Conservation (phyloP, 768 basidiomycete genomes). For the Cystobasidiopsis lactophilus region DNA sequence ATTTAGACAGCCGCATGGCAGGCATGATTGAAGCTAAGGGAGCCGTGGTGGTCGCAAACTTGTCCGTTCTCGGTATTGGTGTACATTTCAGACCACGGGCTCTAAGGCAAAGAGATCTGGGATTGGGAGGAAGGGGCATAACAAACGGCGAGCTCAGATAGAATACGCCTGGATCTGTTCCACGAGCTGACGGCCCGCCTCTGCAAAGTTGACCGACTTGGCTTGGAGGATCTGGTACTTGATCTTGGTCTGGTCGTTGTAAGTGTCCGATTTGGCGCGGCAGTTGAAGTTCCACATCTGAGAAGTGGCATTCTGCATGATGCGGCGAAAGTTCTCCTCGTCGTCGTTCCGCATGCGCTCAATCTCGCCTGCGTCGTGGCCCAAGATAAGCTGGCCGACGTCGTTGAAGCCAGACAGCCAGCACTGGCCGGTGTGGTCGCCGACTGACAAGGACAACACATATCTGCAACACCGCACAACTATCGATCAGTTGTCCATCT, state of each 20-base stretch:
- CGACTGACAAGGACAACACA: slow-evolving; percentile 61
- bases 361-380: slow-evolving; percentile 55
- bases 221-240: slow-evolving; percentile 9
- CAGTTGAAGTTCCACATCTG: slow-evolving; percentile 60
- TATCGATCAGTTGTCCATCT: not conserved
- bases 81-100: no score
- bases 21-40: no score
- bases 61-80: no score
- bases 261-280: slow-evolving; percentile 68
- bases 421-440: slow-evolving; percentile 70
- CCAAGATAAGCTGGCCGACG: slow-evolving; percentile 52
- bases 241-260: slow-evolving; percentile 32
- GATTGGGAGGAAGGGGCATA: no score
- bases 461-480: slow-evolving; percentile 22
- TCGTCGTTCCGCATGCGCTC: slow-evolving; percentile 47
- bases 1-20: no score
- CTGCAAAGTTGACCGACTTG: not conserved
- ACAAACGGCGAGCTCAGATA: no score
- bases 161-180: not conserved
- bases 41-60: no score
- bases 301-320: slow-evolving; percentile 44
- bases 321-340: slow-evolving; percentile 36
- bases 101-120: no score
- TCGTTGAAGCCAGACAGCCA: slow-evolving; percentile 97
- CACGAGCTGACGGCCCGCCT: not conserved